Percentiles rank a stretch among this genome's conserved stretches.
Conservation (phyloP, 192 early-diverging fungal genomes). For the Linderina pennispora region DNA sequence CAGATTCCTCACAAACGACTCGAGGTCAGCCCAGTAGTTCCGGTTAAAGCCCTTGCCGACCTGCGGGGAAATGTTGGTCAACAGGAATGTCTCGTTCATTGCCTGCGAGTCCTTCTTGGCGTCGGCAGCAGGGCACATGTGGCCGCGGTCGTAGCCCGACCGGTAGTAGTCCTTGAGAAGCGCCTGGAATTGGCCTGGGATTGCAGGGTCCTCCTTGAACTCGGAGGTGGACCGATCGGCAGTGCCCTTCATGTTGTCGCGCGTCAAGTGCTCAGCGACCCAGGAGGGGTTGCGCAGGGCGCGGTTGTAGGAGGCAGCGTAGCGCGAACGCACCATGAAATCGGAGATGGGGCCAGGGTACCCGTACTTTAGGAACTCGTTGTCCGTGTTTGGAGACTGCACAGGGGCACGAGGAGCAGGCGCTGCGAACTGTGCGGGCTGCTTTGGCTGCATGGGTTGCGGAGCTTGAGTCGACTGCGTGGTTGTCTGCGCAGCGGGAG, state of each 20-base stretch:
- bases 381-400: conserved; percentile 8
- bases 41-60: conserved; percentile 87
- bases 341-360: conserved; percentile 71
- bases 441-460: conserved; percentile 5
- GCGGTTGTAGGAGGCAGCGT: conserved; percentile 73
- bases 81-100: conserved; percentile 83
- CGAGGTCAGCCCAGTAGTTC: conserved; percentile 88
- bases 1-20: conserved; percentile 70
- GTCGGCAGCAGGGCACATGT: conserved; percentile 90
- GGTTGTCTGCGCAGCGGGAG: no score
- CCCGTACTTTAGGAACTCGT: conserved; percentile 35
- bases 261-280: conserved; percentile 69
- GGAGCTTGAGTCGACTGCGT: neutral
- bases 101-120: conserved; percentile 61
- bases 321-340: conserved; percentile 58
- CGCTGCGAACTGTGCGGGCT: neutral
- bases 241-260: conserved; percentile 48
- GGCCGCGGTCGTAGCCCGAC: conserved; percentile 86
- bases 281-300: conserved; percentile 68
- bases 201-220: conserved; percentile 71
- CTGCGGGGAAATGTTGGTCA: conserved; percentile 76
- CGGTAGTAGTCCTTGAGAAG: conserved; percentile 71
- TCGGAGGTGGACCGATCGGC: conserved; percentile 53
- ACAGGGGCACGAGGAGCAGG: conserved; percentile 15
- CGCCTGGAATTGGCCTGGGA: conserved; percentile 74